Evolutionary conservation across 805 yeast genomes (phyloP).

Genomic region (Metschnikowia chrysomelidarum): DNA sequence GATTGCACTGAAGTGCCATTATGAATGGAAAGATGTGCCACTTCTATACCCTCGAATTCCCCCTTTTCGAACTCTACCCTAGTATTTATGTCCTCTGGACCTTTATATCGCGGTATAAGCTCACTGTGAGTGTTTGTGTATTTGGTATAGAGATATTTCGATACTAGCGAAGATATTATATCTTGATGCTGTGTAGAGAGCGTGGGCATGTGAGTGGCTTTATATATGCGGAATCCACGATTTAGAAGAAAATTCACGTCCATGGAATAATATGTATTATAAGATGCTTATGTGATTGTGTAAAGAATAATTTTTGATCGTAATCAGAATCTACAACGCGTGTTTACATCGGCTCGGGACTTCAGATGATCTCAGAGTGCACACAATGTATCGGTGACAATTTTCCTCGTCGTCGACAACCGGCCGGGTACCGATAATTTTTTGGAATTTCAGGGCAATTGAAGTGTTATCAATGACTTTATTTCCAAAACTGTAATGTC

Average conservation of each 20-base stretch:
- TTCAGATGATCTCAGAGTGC: no score
- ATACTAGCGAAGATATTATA: constrained; percentile 7
- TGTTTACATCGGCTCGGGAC: no score
- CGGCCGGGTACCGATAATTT: no score
- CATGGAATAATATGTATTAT: constrained; percentile 1
- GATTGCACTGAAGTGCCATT: constrained; percentile 8
- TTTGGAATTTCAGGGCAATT: no score
- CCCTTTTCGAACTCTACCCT: neutral
- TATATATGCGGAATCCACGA: constrained; percentile 9
- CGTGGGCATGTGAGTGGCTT: constrained; percentile 8
- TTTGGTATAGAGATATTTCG: constrained; percentile 12
- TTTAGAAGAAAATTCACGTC: constrained; percentile 13
- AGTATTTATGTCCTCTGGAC: constrained; percentile 12
- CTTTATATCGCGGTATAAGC: constrained; percentile 10
- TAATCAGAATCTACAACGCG: no score
- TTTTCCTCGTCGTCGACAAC: no score
- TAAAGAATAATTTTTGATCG: no score
- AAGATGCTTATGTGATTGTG: neutral
- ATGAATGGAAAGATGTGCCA: constrained; percentile 8
- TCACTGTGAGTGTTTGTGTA: constrained; percentile 12
- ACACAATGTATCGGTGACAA: no score
- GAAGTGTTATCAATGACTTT: no score
- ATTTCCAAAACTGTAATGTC: no score
- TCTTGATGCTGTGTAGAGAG: constrained; percentile 7
- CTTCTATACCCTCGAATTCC: neutral